A percentile compares a stretch with the other conserved stretches of the same genome.
phyloP scores from a whole-genome alignment of 768 basidiomycete species.

The Gautieria morchelliformis region DNA sequence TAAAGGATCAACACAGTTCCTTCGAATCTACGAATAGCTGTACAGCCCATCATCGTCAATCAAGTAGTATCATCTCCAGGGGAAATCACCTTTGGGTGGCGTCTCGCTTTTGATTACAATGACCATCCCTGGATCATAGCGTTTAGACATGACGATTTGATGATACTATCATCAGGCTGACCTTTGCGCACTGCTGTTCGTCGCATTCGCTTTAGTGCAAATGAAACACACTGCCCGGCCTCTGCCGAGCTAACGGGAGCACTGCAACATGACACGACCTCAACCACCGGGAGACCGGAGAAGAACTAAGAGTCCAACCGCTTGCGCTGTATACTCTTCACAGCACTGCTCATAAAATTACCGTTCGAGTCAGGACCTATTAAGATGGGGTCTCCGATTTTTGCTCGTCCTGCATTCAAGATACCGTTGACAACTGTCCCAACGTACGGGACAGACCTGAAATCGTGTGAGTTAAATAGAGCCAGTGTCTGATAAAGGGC shows the following conservation, averaged over 20 bases:
- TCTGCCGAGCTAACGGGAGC: conserved; percentile 78
- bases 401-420: conserved; percentile 63
- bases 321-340: conserved; percentile 94
- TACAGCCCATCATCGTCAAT: neutral
- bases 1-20: conserved; percentile 91
- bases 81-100: conserved; percentile 57
- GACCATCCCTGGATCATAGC: conserved; percentile 53
- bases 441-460: conserved; percentile 81
- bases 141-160: neutral
- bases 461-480: conserved; percentile 21
- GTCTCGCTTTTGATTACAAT: conserved; percentile 71
- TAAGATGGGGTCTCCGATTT: conserved; percentile 71
- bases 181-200: conserved; percentile 76
- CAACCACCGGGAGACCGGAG: neutral
- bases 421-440: conserved; percentile 83
- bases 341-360: conserved; percentile 64
- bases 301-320: conserved; percentile 26
- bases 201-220: conserved; percentile 85
- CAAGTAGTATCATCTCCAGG: neutral
- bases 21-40: conserved; percentile 80
- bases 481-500: neutral
- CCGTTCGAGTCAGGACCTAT: conserved; percentile 93
- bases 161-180: neutral
- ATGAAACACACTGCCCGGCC: conserved; percentile 91
- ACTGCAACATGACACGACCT: conserved; percentile 26